Percentiles rank a stretch among this genome's conserved stretches.
Conservation (phyloP, 352 stramenopile species). For the Phytophthora meadii region DNA sequence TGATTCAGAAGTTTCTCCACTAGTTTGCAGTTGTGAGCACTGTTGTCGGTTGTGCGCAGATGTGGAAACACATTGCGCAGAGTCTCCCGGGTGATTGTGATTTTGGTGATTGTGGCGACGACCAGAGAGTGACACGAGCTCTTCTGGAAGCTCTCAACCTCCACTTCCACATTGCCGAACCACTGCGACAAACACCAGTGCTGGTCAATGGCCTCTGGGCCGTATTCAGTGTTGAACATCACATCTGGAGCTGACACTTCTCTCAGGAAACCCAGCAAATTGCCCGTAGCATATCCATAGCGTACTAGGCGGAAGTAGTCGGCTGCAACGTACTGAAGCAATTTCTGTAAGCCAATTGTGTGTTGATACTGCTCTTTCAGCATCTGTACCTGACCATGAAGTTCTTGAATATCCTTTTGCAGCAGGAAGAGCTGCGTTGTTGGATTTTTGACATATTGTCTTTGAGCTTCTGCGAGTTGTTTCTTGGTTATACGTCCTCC, state of each 20-base stretch:
- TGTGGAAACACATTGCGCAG: neutral
- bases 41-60: slow-evolving; percentile 3
- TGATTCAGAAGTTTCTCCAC: slow-evolving; percentile 1
- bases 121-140: neutral
- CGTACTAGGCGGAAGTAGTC: neutral
- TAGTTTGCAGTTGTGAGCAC: neutral
- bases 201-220: no score
- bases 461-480: neutral
- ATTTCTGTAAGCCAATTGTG: neutral
- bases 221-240: no score
- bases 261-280: neutral
- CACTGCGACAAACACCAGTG: no score
- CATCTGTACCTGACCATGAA: neutral
- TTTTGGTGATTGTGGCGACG: neutral
- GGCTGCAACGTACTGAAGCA: neutral
- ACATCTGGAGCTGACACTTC: no score
- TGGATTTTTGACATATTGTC: neutral
- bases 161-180: no score
- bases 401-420: neutral
- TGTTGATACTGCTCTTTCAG: neutral
- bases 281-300: neutral
- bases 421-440: neutral
- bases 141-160: neutral
- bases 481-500: neutral
- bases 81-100: neutral